Percentiles rank a stretch among this genome's conserved stretches.
These are phyloP conservation scores for Podospora appendiculata DNA, from an alignment of 495 filamentous ascomycete species.

Conservation along the genomic window DNA sequence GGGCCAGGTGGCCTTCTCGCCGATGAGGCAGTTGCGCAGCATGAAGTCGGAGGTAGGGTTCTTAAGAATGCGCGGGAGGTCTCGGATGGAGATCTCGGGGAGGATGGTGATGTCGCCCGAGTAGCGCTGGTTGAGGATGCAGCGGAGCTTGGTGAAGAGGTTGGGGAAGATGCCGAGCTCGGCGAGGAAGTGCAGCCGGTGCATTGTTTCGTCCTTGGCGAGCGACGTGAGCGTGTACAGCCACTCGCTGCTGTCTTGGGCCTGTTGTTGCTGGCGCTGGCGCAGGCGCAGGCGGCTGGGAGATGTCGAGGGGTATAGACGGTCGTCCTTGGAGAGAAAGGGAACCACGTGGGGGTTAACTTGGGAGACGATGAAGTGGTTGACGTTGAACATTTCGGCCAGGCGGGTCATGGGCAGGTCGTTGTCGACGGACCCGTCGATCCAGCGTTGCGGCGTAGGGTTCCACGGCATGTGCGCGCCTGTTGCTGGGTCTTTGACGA, in stretches of 20 bases:
- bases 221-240: conserved; percentile 61
- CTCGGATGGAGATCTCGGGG: conserved; percentile 64
- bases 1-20: conserved; percentile 87
- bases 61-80: conserved; percentile 68
- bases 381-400: conserved; percentile 96
- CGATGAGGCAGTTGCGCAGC: conserved; percentile 61
- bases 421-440: conserved; percentile 90
- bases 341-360: conserved; percentile 92
- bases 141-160: conserved; percentile 66
- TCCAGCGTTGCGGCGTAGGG: conserved; percentile 72
- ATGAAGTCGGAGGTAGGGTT: conserved; percentile 94
- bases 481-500: conserved; percentile 80
- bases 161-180: conserved; percentile 82
- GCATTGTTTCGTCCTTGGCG: conserved; percentile 72
- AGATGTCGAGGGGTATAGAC: conserved; percentile 32
- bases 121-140: conserved; percentile 82
- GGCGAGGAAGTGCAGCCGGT: conserved; percentile 72
- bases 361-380: conserved; percentile 95
- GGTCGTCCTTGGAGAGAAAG: conserved; percentile 69
- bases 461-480: conserved; percentile 77
- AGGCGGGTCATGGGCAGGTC: conserved; percentile 88
- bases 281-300: conserved; percentile 30
- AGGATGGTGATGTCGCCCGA: conserved; percentile 95
- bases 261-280: conserved; percentile 12
- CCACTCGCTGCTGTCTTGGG: conserved; percentile 42